These are phyloP conservation scores for Cutaneotrichosporon sp. DNA, from an alignment of 1,284 basidiomycete species.

Conservation along the genomic window DNA sequence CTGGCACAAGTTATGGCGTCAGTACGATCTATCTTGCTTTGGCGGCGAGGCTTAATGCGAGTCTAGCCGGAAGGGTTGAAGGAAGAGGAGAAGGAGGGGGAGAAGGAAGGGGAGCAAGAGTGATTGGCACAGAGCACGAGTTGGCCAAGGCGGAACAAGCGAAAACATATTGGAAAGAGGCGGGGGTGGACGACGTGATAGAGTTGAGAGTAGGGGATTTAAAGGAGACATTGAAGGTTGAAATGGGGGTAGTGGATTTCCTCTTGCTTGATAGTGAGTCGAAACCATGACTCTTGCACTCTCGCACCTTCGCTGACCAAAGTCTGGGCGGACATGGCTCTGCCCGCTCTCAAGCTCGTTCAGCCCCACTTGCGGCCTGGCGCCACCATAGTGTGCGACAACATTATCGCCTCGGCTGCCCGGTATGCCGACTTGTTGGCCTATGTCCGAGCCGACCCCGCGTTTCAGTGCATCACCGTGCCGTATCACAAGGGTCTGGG, in stretches of 20 bases:
- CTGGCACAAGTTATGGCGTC: conserved; percentile 39
- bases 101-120: conserved; percentile 17
- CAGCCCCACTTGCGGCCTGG: conserved; percentile 31
- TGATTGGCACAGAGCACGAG: conserved; percentile 40
- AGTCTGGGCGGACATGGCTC: conserved; percentile 38
- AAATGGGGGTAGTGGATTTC: conserved; percentile 31
- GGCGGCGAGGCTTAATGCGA: conserved; percentile 28
- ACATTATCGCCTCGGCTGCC: conserved; percentile 21
- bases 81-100: too few relatives aligned
- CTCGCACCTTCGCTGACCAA: too few relatives aligned
- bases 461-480: conserved; percentile 19
- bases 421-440: conserved; percentile 32
- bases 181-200: conserved; percentile 29
- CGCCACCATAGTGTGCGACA: conserved; percentile 29
- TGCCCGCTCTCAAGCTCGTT: conserved; percentile 30
- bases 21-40: conserved; percentile 41
- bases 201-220: conserved; percentile 40
- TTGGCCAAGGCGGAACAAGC: conserved; percentile 29
- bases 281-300: too few relatives aligned
- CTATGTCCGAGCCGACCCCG: conserved; percentile 11
- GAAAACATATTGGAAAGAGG: conserved; percentile 28
- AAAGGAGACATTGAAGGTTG: conserved; percentile 31
- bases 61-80: too few relatives aligned
- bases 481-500: conserved; percentile 34
- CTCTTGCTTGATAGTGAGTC: conserved; percentile 39